These are phyloP conservation scores for Fimicolochytrium jonesii DNA, from an alignment of 192 early-diverging fungal genomes.

Conservation along the genomic window DNA sequence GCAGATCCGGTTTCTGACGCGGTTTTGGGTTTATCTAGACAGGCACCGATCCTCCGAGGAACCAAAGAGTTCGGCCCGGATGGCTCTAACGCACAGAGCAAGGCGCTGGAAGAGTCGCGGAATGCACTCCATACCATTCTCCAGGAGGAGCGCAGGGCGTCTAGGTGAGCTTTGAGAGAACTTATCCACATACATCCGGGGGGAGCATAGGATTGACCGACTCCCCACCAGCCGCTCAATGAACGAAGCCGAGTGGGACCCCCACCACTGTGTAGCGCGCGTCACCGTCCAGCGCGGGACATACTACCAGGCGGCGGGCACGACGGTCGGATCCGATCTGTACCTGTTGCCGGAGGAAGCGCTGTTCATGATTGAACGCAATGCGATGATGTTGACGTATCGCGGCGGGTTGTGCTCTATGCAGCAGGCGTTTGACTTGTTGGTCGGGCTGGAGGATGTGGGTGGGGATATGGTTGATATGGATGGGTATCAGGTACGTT, in stretches of 20 bases:
- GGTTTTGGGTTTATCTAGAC: not conserved
- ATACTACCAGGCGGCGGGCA: not conserved
- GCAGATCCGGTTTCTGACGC: not conserved
- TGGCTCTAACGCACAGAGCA: slow-evolving; percentile 1
- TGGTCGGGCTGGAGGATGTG: not conserved
- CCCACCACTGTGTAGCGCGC: not conserved
- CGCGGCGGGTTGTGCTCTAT: not conserved
- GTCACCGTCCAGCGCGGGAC: not conserved
- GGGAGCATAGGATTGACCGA: not conserved
- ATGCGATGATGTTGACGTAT: slow-evolving; percentile 4
- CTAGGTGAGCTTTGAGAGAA: not conserved
- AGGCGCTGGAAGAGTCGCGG: slow-evolving; percentile 5
- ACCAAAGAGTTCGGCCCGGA: slow-evolving; percentile 19
- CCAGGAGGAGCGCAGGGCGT: slow-evolving; percentile 6
- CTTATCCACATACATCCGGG: not conserved
- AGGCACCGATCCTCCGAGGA: slow-evolving; percentile 4
- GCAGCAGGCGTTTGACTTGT: slow-evolving; percentile 15
- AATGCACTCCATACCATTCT: slow-evolving; percentile 4
- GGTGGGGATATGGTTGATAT: not conserved
- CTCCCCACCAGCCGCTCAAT: not conserved
- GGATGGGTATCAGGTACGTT: too few species aligned
- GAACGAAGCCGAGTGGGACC: not conserved
- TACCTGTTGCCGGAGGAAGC: slow-evolving; percentile 12
- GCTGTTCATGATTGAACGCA: slow-evolving; percentile 19
- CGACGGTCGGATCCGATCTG: not conserved